Evolutionary conservation across 2,329 filamentous ascomycete species (phyloP), one percentile per base, ranked within the genome.

Genomic region (Coniosporium tulheliwenetii): DNA sequence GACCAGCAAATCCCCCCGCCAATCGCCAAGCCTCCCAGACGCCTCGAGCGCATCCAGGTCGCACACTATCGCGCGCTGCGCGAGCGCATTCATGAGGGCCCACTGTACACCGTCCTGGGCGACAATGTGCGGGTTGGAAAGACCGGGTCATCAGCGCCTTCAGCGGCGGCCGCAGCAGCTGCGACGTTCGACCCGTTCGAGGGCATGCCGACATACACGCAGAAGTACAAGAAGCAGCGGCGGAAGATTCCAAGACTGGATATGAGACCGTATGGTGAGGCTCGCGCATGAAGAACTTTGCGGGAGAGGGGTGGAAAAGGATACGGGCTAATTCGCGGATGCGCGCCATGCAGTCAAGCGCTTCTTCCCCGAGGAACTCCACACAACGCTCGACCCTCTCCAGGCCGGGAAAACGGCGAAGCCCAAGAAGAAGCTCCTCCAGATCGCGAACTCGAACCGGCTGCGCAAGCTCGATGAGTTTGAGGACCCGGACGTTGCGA

Each of bases 181-280:
- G 60, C 59, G 2, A 65, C 66, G 14, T 72, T 77, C 50, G 72
- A 79, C 52, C 71, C 75, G 2, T 79, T 79, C 50, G 65, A 69
- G 36, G 71, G 72, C 41, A 77, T 77, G 56, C 70, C 71, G 33
- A 75, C 72, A 0, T 79, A 75, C 51, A 68, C 69, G 12, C 63
- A 70, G 41, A 70, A 67, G 50, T 78, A 76, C 53, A 60, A 68
- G 41, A 73, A 71, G 47, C 71, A 72, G 49, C 66, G 67, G 48
- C 61, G 71, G 44, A 66, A 61, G 14, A 51, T 77, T 8, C 75
- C 75, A 1, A 67, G 67, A 45, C 57, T 79, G 14, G 62, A 65
- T 38, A 68, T 64, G 15, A 58, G 71, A 36, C 63, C 70, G 14
- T 77, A 75, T 50, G 62, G 72, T 75, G 52, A 56, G 67, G 19